Evolutionary conservation across 2,329 filamentous ascomycete genomes (phyloP), one percentile per base, ranked within the genome.

Genomic region (Aspergillus tubingensis): DNA sequence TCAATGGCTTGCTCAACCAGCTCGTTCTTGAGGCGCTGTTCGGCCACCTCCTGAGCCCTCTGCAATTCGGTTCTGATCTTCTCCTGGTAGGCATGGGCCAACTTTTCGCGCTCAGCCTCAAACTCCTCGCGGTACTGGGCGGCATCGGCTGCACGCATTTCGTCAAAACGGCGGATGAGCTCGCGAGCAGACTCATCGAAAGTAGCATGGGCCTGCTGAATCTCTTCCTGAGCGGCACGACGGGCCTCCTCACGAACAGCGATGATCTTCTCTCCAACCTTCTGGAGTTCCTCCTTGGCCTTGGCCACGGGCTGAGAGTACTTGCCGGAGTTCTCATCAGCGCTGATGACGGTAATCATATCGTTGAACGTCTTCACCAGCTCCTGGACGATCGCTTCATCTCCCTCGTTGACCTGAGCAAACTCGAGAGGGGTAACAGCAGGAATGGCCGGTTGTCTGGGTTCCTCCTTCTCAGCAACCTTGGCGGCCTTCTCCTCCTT

Each of bases 341-440:
- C 90, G 76, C 97, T 96, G 74, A 97, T 88, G 50, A 96, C 91
- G 8, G 91, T 88, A 73, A 99, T 96, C 70, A 99, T 89, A 76
- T 96, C 92, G 79, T 99, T 99, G 69, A 99, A 85, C 80, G 96
- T 94, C 80, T 91, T 94, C 61, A 96, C 92, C 5, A 99, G 83
- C 71, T 98, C 92, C 77, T 97, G 92, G 21, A 98, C 91, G 38
- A 96, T 85, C 27, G 91, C 91, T 74, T 98, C 94, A 61, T 88
- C 86, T 56, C 90, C 91, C 69, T 92, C 86, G 57, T 86, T 83
- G 23, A 96, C 85, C 54, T 85, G 85, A 60, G 97, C 81, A 62
- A 92, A 87, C 72, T 96, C 91, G 67, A 98, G 91, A 15, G 87
- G 86, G 62, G 87, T 71, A 19, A 88, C 80, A 47, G 88, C 85